Percentiles rank a stretch among this genome's conserved stretches.
Evolutionary conservation across 164 flowering plant genomes (phyloP).

Genomic region (Stephania japonica): DNA sequence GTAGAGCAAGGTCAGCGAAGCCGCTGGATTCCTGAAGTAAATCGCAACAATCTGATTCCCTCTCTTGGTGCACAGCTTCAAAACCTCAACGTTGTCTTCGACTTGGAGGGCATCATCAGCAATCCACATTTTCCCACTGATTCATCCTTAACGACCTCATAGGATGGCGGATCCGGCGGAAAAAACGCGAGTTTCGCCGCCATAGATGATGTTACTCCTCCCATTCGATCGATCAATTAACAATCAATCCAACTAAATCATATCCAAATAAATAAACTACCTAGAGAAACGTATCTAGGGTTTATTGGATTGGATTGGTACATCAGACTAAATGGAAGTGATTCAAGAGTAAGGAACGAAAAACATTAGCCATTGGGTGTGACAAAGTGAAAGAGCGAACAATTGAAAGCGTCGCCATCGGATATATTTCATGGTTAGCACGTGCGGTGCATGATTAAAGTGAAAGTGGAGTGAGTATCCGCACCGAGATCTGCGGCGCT

Average conservation of each 20-base stretch:
- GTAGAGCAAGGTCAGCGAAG: conserved; percentile 61
- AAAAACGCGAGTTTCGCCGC: conserved; percentile 90
- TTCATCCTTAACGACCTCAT: conserved; percentile 41
- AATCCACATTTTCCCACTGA: conserved; percentile 44
- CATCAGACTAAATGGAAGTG: neutral
- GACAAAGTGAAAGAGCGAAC: neutral
- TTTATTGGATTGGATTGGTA: neutral
- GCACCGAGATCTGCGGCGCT: neutral
- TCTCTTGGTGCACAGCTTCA: conserved; percentile 58
- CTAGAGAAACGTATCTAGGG: neutral
- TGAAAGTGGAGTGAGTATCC: neutral
- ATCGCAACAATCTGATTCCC: conserved; percentile 66
- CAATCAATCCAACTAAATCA: neutral
- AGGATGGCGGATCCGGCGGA: conserved; percentile 86
- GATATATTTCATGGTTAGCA: neutral
- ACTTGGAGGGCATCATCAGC: conserved; percentile 36
- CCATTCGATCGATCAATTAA: conserved; percentile 34
- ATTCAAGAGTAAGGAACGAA: neutral
- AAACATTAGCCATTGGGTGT: neutral
- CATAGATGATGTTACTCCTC: conserved; percentile 73
- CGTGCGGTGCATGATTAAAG: conserved; percentile 3
- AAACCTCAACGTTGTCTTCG: conserved; percentile 65
- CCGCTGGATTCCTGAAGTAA: conserved; percentile 59
- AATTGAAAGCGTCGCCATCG: neutral
- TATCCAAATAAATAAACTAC: neutral